phyloP scores from a whole-genome alignment of 768 basidiomycete genomes.

The Agaricus subrufescens region DNA sequence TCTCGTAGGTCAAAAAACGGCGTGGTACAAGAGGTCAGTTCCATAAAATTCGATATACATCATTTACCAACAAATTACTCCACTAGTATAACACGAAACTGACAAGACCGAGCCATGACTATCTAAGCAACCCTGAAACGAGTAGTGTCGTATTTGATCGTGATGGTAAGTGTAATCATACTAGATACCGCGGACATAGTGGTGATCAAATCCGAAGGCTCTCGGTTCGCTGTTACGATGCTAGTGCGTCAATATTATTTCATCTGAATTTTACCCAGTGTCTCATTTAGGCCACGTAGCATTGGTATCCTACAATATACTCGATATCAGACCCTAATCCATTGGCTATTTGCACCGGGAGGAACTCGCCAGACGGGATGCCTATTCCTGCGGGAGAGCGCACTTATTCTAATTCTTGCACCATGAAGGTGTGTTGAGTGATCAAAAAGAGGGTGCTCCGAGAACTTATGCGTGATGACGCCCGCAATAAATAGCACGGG shows the following conservation, averaged over 20 bases:
- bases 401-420: slow-evolving; percentile 67
- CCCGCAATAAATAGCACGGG: slow-evolving; percentile 48
- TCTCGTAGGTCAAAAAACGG: slow-evolving; percentile 42
- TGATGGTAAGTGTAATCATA: slow-evolving; percentile 40
- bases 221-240: slow-evolving; percentile 60
- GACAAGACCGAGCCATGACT: slow-evolving; percentile 31
- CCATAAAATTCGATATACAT: not conserved
- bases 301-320: slow-evolving; percentile 71
- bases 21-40: slow-evolving; percentile 46
- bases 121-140: slow-evolving; percentile 57
- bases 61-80: slow-evolving; percentile 24
- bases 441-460: not conserved
- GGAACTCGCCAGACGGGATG: slow-evolving; percentile 50
- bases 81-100: slow-evolving; percentile 38
- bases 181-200: not conserved
- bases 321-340: slow-evolving; percentile 62
- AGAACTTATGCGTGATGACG: not conserved
- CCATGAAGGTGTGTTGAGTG: slow-evolving; percentile 62
- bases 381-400: slow-evolving; percentile 40
- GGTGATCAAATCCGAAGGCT: slow-evolving; percentile 33
- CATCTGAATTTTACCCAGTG: slow-evolving; percentile 12
- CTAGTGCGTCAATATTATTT: slow-evolving; percentile 38
- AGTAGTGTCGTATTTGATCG: slow-evolving; percentile 67
- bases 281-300: slow-evolving; percentile 29
- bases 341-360: slow-evolving; percentile 62